Conservation (phyloP, 495 filamentous ascomycete species). For the Lasiosphaeria miniovina region DNA sequence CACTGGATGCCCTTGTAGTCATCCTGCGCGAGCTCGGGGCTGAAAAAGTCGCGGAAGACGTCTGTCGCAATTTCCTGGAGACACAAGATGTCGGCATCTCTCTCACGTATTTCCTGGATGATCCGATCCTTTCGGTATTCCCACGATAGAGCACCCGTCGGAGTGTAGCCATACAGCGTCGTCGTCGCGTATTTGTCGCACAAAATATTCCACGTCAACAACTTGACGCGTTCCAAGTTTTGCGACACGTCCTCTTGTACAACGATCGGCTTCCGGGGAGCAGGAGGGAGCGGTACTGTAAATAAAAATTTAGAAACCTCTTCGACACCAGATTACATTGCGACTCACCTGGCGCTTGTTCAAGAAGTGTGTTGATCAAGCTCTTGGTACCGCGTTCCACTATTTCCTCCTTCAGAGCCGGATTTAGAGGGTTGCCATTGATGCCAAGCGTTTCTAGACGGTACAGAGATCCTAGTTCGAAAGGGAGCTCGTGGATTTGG, state of each 20-base stretch:
- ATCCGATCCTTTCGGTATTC: conserved; percentile 79
- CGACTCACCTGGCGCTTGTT: conserved; percentile 74
- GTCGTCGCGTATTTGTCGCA: conserved; percentile 88
- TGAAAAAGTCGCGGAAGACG: conserved; percentile 85
- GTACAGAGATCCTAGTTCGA: conserved; percentile 83
- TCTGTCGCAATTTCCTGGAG: conserved; percentile 90
- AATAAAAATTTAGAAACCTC: conserved; percentile 1
- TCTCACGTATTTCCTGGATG: conserved; percentile 71
- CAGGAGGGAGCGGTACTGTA: conserved; percentile 67
- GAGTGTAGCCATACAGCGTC: conserved; percentile 82
- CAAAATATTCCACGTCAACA: conserved; percentile 90
- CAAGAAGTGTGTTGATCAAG: conserved; percentile 75
- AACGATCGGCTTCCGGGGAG: conserved; percentile 40
- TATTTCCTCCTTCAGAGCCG: conserved; percentile 68
- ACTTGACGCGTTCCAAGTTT: conserved; percentile 59
- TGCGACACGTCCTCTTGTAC: conserved; percentile 50
- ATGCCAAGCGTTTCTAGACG: conserved; percentile 85
- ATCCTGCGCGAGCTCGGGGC: conserved; percentile 71
- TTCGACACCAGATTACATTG: neutral
- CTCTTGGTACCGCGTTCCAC: conserved; percentile 82
- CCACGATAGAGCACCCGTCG: conserved; percentile 75
- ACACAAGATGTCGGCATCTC: conserved; percentile 83
- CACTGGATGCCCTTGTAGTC: conserved; percentile 93
- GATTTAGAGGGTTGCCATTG: conserved; percentile 82
- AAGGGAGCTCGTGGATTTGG: conserved; percentile 73